These are phyloP conservation scores for Paxillus ammoniavirescens DNA, from an alignment of 768 basidiomycete genomes.

Conservation along the genomic window DNA sequence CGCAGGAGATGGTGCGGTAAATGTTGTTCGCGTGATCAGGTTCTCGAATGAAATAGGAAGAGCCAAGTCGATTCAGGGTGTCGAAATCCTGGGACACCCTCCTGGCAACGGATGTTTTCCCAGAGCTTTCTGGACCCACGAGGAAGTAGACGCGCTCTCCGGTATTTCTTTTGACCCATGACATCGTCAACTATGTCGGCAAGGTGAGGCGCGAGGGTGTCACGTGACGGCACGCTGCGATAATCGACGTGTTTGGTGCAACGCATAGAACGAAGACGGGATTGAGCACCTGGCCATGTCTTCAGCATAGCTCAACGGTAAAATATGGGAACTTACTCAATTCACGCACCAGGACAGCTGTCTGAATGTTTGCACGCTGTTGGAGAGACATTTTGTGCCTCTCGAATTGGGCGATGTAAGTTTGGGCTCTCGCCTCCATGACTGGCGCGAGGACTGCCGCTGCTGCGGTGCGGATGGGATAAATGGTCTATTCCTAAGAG, in stretches of 20 bases:
- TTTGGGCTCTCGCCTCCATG: background rate
- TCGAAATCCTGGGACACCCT: conserved; percentile 8
- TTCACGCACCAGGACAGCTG: too few species aligned
- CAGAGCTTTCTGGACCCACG: conserved; percentile 7
- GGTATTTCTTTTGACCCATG: conserved; percentile 10
- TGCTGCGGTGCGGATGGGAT: too few species aligned
- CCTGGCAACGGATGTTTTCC: conserved; percentile 9
- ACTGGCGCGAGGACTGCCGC: background rate
- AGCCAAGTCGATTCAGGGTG: conserved; percentile 13
- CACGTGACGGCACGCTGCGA: background rate
- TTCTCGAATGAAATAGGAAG: conserved; percentile 14
- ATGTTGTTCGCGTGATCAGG: conserved; percentile 1
- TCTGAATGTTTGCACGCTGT: background rate
- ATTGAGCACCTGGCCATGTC: too few species aligned
- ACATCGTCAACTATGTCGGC: conserved; percentile 14
- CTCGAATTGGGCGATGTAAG: conserved; percentile 2
- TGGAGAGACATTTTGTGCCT: background rate
- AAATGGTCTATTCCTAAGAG: too few species aligned
- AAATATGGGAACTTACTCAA: too few species aligned
- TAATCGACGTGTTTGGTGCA: background rate
- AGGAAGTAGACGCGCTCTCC: conserved; percentile 11
- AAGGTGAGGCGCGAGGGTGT: background rate
- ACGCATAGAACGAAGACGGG: too few species aligned
- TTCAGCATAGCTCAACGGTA: too few species aligned
- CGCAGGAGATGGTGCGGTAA: conserved; percentile 20